Evolutionary conservation across 129 eudicot genomes (phyloP), one percentile per base, ranked within the genome.

Genomic region (Pittosporum tobira): DNA sequence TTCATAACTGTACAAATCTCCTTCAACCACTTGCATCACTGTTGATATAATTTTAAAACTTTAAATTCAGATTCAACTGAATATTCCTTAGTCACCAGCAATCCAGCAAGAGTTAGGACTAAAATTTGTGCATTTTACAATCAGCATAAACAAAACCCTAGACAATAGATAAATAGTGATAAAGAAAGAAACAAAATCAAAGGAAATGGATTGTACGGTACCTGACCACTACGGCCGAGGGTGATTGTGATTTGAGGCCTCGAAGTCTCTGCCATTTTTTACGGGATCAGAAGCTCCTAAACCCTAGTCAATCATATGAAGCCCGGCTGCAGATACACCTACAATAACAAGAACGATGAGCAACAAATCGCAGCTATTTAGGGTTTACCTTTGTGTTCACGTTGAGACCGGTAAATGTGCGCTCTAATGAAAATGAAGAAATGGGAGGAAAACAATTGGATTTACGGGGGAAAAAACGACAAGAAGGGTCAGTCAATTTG

Each of bases 161-260:
- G 31, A 4, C 14, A 60, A 50, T 14, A 21, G 45, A 2, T 0
- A 25, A 31, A 54, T 16, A 16, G 9, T 0, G 19, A 0, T 13
- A 56, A 11, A 38, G 13, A 48, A 6, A 20, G 15, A 14, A 47
- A 31, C 4, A 12, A 6, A 57, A 7, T 8, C 6, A 27, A 2
- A 12, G 3, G 29, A 15, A n/a, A n/a, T n/a, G n/a, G n/a, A n/a
- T n/a, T n/a, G n/a, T n/a, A n/a, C n/a, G 0, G 46, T 71, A 88
- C 97, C 95, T 85, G 97, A 51, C 91, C 88, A 40, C 70, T 64
- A 59, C 88, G 83, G 7, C 97, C 97, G 46, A 88, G 79, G 47
- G 97, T 88, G 53, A 88, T 85, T 34, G 95, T 88, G 20, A 88
- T 79, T 38, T 63, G 87, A 59, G 91, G 70, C 77, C 90, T 72